Conservation (phyloP, 257 asterid genomes). For the Voacanga thouarsii region DNA sequence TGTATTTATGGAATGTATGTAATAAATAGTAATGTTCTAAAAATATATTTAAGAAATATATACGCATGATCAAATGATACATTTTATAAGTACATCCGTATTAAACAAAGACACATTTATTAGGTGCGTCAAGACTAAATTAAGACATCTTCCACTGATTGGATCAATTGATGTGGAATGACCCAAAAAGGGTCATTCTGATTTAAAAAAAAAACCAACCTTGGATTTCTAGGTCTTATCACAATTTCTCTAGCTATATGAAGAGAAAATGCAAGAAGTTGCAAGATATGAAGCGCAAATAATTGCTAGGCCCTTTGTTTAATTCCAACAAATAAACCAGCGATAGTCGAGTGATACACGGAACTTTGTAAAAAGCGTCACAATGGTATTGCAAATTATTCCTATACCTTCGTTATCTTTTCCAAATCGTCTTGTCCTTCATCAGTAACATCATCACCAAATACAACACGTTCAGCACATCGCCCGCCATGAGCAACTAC, state of each 20-base stretch:
- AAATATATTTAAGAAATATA: no score
- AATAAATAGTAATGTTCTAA: no score
- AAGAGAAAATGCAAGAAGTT: conserved; percentile 12
- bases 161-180: no score
- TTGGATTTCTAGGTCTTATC: conserved; percentile 81
- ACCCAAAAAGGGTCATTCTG: no score
- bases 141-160: no score
- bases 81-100: no score
- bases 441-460: conserved; percentile 91
- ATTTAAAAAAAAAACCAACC: no score
- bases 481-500: conserved; percentile 99
- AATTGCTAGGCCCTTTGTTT: background rate
- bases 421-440: conserved; percentile 93
- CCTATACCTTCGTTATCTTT: conserved; percentile 83
- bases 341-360: background rate
- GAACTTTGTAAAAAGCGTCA: background rate
- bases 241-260: conserved; percentile 99
- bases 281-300: conserved; percentile 1
- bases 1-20: no score
- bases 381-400: conserved; percentile 6
- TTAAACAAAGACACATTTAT: no score
- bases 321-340: background rate
- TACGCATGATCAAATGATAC: no score
- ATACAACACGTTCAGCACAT: conserved; percentile 90
- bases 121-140: no score